A percentile compares a stretch with the other conserved stretches of the same genome.
phyloP scores from a whole-genome alignment of 371 early-diverging fungal species.

The Fennellomyces sp. region DNA sequence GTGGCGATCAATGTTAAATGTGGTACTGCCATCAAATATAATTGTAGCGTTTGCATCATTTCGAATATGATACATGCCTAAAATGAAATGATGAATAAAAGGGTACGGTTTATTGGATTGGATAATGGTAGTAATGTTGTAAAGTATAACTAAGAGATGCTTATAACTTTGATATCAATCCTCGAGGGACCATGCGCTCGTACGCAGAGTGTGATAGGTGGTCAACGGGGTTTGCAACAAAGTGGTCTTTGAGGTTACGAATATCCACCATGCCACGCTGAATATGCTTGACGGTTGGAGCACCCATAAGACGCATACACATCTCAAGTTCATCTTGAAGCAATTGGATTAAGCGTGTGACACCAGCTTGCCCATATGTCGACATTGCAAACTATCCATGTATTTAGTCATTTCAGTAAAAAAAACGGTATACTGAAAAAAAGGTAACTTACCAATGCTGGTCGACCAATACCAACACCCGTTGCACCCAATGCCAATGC shows the following conservation, averaged over 20 bases:
- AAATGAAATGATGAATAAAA: too few species aligned
- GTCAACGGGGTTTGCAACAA: constrained; percentile 43
- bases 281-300: constrained; percentile 60
- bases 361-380: constrained; percentile 80
- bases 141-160: too few species aligned
- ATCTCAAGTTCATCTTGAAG: constrained; percentile 74
- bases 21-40: too few species aligned
- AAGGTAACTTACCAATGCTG: constrained; percentile 60
- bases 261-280: constrained; percentile 61
- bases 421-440: background rate
- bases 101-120: too few species aligned
- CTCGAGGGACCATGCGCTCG: constrained; percentile 43
- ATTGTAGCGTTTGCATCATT: too few species aligned
- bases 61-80: too few species aligned
- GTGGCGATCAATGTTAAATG: too few species aligned
- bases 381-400: constrained; percentile 63
- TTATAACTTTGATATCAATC: background rate
- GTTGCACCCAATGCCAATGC: constrained; percentile 94
- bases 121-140: too few species aligned
- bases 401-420: background rate
- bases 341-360: constrained; percentile 70
- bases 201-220: constrained; percentile 41
- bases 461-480: constrained; percentile 94
- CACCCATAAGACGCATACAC: constrained; percentile 79
- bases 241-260: constrained; percentile 51